Evolutionary conservation across 1,284 basidiomycete genomes (phyloP), one percentile per base, ranked within the genome.

Genomic region (Rugosomyces carneus): DNA sequence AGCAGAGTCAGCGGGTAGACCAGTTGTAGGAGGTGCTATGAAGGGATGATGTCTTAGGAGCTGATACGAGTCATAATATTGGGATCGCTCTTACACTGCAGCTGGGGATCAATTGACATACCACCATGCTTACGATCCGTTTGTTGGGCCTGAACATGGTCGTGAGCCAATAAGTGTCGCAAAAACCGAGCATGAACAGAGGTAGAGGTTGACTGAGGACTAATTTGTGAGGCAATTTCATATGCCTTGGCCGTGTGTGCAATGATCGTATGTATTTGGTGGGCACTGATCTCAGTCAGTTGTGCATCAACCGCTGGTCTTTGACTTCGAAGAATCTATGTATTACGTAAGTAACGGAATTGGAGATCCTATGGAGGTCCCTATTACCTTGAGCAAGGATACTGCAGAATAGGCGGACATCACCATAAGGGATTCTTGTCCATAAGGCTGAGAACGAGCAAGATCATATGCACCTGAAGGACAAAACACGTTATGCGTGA

Each of bases 381-480:
- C n/a, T 57, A 67, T 36, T 59, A 86, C 87, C 71, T 74, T 82
- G 46, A 90, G 65, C 45, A 90, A 64, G 59, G 87, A 82, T 32
- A 90, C 80, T 16, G 87, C 85, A 46, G 82, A 79, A 57, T 90
- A 90, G 13, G 86, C 88, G 11, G 84, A 84, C 87, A 90, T 90
- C 37, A 85, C 76, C 3, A 83, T 81, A 49, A 87, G 78, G 3
- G 84, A 81, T 58, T 90, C 88, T 66, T 90, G 88, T 7, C 83
- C 77, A 55, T 90, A 90, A 43, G 81, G 81, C 87, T 89, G 59
- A 40, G 34, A 40, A 42, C 6, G 31, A 48, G 16, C 4, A 10
- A 43, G 40, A 44, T 47, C 16, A 20, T 15, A 32, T 15, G 16
- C n/a, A n/a, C n/a, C n/a, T n/a, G n/a, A n/a, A n/a, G n/a, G n/a